Evolutionary conservation across 257 asterid genomes (phyloP), one percentile per base, ranked within the genome.

Genomic region (Jacaranda copaia): DNA sequence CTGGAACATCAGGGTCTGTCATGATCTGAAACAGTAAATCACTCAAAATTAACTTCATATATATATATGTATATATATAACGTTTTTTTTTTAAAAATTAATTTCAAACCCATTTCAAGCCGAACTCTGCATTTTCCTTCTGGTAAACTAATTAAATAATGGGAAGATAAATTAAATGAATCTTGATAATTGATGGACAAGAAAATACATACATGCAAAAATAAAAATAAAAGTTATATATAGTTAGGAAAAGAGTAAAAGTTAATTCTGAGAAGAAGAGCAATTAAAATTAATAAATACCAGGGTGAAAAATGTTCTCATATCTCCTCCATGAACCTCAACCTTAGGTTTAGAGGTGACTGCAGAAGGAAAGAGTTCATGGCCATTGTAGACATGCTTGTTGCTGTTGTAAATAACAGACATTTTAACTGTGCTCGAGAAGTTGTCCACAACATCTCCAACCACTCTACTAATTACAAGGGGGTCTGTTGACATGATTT

Each of bases 291-390:
- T 2, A 25, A 25, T 25, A 25, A 0, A 25, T 88, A 93, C 97
- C 92, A 94, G 82, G 3, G 98, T 94, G 82, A 88, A 94, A 72
- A 89, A 89, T 52, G 97, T 84, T 82, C 97, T 89, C 90, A 94
- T 71, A 51, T 94, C 98, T 36, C 89, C 97, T 14, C 88, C 96
- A 74, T 62, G 90, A 80, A 94, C 91, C 83, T 92, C 88, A 81
- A 87, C 96, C 83, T 80, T 88, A 65, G 97, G 98, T 70, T 85
- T 90, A 16, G 86, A 38, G 78, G 86, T 77, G 46, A 94, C 88
- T 0, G 63, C 3, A 39, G 97, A 92, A 79, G 98, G 97, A 43
- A 84, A 85, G 64, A 92, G 82, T 81, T 94, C 97, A 25, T 89
- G 96, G 0, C 97, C 97, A 82, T 94, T 94, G 84, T 85, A 90